Conservation (phyloP, 2,329 filamentous ascomycete genomes). For the Epichloe amarillans region DNA sequence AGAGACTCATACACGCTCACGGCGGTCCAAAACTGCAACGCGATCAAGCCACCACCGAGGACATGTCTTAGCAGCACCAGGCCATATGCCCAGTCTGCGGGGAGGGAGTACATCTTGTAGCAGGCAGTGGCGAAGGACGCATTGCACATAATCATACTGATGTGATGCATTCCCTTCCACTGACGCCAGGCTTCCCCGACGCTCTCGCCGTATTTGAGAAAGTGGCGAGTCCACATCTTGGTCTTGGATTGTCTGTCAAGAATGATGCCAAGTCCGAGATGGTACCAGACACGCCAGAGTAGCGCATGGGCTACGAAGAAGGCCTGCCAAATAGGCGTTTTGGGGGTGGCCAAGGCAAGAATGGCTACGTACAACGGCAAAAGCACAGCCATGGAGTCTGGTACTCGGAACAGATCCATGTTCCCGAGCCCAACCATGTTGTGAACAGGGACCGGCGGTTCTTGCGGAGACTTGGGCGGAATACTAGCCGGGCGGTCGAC, state of each 20-base stretch:
- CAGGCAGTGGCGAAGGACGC: conserved; percentile 78
- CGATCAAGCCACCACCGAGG: conserved; percentile 64
- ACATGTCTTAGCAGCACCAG: conserved; percentile 78
- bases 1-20: conserved; percentile 89
- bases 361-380: conserved; percentile 62
- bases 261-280: conserved; percentile 72
- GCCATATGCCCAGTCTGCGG: conserved; percentile 76
- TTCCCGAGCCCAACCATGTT: conserved; percentile 73
- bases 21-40: conserved; percentile 84
- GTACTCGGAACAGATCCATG: conserved; percentile 76
- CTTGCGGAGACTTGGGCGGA: conserved; percentile 12
- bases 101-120: conserved; percentile 93
- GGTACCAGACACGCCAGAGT: conserved; percentile 83
- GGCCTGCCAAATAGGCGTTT: conserved; percentile 59
- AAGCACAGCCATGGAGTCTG: conserved; percentile 69
- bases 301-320: conserved; percentile 73
- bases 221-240: conserved; percentile 95
- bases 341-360: conserved; percentile 63
- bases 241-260: conserved; percentile 74
- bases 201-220: conserved; percentile 89
- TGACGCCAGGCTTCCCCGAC: conserved; percentile 92
- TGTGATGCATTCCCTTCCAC: conserved; percentile 92
- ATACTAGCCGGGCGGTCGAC: conserved; percentile 14
- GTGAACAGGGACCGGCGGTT: conserved; percentile 56
- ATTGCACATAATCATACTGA: conserved; percentile 85